phyloP scores from a whole-genome alignment of 352 stramenopile species.

The Lagenidium giganteum region DNA sequence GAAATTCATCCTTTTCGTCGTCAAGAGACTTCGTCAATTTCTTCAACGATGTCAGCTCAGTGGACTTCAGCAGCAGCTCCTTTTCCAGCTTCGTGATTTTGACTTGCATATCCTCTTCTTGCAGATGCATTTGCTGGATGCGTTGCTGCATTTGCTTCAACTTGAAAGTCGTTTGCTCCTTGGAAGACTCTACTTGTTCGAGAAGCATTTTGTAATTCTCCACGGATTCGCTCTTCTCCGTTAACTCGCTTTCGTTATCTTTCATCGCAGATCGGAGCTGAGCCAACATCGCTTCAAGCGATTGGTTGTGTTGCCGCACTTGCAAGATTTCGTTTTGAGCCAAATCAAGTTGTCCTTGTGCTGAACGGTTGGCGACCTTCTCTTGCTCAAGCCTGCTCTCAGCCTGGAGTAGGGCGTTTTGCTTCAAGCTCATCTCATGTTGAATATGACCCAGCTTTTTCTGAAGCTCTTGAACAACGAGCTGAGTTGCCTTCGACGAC shows the following conservation, averaged over 20 bases:
- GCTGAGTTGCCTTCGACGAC: too few relatives aligned
- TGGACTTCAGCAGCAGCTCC: conserved; percentile 26
- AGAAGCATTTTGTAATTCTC: conserved; percentile 59
- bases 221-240: conserved; percentile 43
- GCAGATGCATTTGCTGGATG: conserved; percentile 39
- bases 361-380: conserved; percentile 34
- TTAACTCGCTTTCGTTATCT: conserved; percentile 38
- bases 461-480: conserved; percentile 36
- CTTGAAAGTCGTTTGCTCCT: conserved; percentile 57
- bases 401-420: conserved; percentile 32
- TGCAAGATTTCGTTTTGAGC: conserved; percentile 48
- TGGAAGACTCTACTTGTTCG: conserved; percentile 64
- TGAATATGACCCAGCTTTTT: conserved; percentile 44
- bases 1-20: conserved; percentile 46
- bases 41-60: conserved; percentile 46
- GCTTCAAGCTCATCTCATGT: conserved; percentile 37
- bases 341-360: conserved; percentile 32
- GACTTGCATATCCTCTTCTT: conserved; percentile 32
- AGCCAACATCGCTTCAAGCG: conserved; percentile 35
- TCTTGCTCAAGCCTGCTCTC: conserved; percentile 53
- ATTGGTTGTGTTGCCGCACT: conserved; percentile 29
- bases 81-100: conserved; percentile 37
- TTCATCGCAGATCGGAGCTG: conserved; percentile 41
- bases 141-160: conserved; percentile 54
- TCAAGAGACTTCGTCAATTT: conserved; percentile 49